Evolutionary conservation across 352 stramenopile species (phyloP).

Genomic region (Pythium angustatum): DNA sequence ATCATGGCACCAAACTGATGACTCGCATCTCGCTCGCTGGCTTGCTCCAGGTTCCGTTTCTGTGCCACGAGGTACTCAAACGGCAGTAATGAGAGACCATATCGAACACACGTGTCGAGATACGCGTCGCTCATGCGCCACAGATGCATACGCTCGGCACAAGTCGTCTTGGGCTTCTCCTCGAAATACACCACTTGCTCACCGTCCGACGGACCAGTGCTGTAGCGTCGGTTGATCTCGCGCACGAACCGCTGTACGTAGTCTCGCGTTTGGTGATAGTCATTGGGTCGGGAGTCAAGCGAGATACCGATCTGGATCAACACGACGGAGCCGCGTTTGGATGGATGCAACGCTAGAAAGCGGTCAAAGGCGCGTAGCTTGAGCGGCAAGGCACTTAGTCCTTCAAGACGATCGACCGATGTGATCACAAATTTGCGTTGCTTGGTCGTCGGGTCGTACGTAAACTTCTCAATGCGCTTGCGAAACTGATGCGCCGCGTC

Average conservation of each 20-base stretch:
- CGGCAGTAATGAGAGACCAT: constrained; percentile 65
- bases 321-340: constrained; percentile 66
- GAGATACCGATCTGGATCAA: constrained; percentile 78
- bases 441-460: constrained; percentile 33
- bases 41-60: constrained; percentile 49
- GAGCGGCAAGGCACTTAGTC: constrained; percentile 94
- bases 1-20: constrained; percentile 88
- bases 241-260: constrained; percentile 90
- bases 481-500: constrained; percentile 34
- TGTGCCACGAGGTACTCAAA: constrained; percentile 81
- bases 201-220: neutral
- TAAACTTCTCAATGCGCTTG: constrained; percentile 40
- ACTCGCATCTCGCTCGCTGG: constrained; percentile 20
- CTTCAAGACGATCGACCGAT: constrained; percentile 94
- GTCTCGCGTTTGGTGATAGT: constrained; percentile 92
- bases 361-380: constrained; percentile 96
- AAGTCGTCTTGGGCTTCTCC: constrained; percentile 66
- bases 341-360: constrained; percentile 90
- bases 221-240: constrained; percentile 91
- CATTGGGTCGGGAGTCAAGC: constrained; percentile 81
- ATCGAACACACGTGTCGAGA: constrained; percentile 67
- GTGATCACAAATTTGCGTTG: constrained; percentile 72
- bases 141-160: constrained; percentile 64
- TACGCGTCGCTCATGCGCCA: constrained; percentile 74
- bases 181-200: constrained; percentile 74